Base-by-base conservation (phyloP, 2,329 filamentous ascomycete species). In the Fusarium denticulatum region DNA sequence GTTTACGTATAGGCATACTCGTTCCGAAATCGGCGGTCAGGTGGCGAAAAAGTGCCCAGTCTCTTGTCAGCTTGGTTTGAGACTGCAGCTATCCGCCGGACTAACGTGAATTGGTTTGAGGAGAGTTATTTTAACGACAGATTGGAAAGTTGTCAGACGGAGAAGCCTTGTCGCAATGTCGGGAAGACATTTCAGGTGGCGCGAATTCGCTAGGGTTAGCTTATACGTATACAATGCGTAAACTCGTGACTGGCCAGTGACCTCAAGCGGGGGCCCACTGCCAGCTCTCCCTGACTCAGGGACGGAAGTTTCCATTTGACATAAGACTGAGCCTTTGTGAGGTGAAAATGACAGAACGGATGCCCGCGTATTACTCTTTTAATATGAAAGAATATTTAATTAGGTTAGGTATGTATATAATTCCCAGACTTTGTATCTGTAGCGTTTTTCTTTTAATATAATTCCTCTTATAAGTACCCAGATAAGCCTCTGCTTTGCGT, bases 11-110 rank as follows among this genome's bases (percentile, higher is more conserved):
- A n/a, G n/a, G n/a, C n/a, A 47, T 47, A 3, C 12, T 30, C 26
- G 4, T 47, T 30, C 26, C 22, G 40, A 7, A 0, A 3, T 7
- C 40, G 1, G 7, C 16, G 18, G 18, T 20, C 24, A 18, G 11
- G 42, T n/a, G 24, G 16, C 24, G 1, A 1, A 13, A 20, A 26
- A 13, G 12, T 20, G 24, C 0, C 5, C 16, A 20, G 0, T 45
- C 18, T 13, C 16, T 10, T 0, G 24, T 14, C 43, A 20, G 24
- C 43, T 20, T 12, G 7, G 7, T 5, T 18, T 26, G 7, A 20
- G 7, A 6, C 11, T 8, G 11, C 3, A 45, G 10, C 8, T 26
- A 18, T 10, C 11, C 7, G n/a, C 26, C 7, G 4, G 9, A 8
- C 2, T 47, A 22, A 4, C 9, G 5, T 30, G 15, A 4, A 20